Conservation (phyloP, 441 rosid genomes). For the Theobroma grandiflorum region DNA sequence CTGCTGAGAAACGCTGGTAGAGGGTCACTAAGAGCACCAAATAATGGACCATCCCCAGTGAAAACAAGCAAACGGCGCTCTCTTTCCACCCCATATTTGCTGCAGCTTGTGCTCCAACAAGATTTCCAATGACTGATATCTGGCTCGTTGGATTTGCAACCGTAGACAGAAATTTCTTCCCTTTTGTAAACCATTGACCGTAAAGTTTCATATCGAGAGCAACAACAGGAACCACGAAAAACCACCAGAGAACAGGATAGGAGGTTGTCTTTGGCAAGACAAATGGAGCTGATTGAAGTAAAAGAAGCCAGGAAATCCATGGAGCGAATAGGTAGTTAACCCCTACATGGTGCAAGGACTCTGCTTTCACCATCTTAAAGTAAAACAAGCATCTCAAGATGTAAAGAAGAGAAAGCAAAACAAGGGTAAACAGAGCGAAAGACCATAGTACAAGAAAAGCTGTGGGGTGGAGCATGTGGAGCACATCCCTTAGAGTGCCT, state of each 20-base stretch:
- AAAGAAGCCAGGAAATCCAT: conserved; percentile 59
- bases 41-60: conserved; percentile 61
- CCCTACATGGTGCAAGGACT: conserved; percentile 66
- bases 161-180: conserved; percentile 55
- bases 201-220: conserved; percentile 65
- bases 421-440: conserved; percentile 50
- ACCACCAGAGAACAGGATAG: conserved; percentile 53
- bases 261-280: conserved; percentile 24
- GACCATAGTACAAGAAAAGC: conserved; percentile 62
- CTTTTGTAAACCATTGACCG: conserved; percentile 75
- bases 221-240: conserved; percentile 52
- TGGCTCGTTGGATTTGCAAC: conserved; percentile 72
- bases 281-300: conserved; percentile 57
- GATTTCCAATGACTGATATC: conserved; percentile 65
- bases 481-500: conserved; percentile 38
- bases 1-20: conserved; percentile 52
- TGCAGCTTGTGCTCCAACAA: conserved; percentile 59
- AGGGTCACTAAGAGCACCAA: conserved; percentile 64
- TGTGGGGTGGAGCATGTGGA: conserved; percentile 50
- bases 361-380: conserved; percentile 58
- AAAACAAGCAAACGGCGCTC: conserved; percentile 58
- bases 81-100: conserved; percentile 62
- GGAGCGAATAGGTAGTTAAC: conserved; percentile 63
- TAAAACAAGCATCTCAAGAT: conserved; percentile 51
- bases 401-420: conserved; percentile 61